phyloP scores from a whole-genome alignment of 2,329 filamentous ascomycete species.

The Thielaviopsis populi region DNA sequence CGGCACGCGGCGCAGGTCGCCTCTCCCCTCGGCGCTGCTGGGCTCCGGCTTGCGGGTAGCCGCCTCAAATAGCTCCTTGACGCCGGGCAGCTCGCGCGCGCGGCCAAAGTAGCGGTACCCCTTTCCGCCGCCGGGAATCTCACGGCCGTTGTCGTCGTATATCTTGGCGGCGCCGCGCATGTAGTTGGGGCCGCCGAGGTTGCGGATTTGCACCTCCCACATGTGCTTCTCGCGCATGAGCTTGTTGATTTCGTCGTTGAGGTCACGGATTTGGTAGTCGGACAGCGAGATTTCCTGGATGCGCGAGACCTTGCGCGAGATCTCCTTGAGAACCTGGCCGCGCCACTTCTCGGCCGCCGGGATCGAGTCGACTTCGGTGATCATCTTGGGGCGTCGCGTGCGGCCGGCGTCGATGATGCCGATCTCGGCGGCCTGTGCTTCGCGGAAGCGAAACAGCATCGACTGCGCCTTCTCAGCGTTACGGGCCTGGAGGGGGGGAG shows the following conservation, averaged over 20 bases:
- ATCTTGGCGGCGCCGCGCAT: conserved; percentile 59
- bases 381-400: conserved; percentile 76
- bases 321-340: conserved; percentile 91
- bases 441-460: conserved; percentile 99
- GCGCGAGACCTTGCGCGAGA: conserved; percentile 87
- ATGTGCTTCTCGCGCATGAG: conserved; percentile 98
- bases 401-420: conserved; percentile 90
- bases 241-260: conserved; percentile 99
- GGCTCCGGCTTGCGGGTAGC: conserved; percentile 43
- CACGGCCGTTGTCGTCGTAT: conserved; percentile 58
- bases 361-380: conserved; percentile 73
- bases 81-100: conserved; percentile 76
- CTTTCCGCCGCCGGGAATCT: conserved; percentile 62
- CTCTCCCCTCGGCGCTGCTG: conserved; percentile 47
- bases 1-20: conserved; percentile 44
- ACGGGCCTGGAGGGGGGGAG: conserved; percentile 50
- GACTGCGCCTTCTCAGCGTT: conserved; percentile 98
- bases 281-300: conserved; percentile 86
- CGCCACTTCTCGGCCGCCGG: conserved; percentile 94
- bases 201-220: conserved; percentile 95
- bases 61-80: conserved; percentile 89
- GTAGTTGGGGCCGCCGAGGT: conserved; percentile 93
- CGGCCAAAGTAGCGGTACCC: conserved; percentile 92
- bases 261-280: conserved; percentile 92
- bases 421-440: conserved; percentile 87